Conservation (phyloP, 2,329 filamentous ascomycete species). For the Phoma herbarum region DNA sequence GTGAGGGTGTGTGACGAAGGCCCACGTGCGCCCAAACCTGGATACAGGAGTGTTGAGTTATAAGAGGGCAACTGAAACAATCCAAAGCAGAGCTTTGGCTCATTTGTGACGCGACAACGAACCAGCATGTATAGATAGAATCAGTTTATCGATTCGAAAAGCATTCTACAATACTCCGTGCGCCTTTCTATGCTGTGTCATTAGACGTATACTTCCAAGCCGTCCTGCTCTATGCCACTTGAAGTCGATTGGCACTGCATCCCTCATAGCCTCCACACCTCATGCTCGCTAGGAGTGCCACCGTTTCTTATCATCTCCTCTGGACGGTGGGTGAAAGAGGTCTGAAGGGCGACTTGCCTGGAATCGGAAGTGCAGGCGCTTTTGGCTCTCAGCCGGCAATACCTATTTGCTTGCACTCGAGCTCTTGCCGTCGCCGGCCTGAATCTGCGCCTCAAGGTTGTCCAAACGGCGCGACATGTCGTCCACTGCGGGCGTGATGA, state of each 20-base stretch:
- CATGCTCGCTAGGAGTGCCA: no score
- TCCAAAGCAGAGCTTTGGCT: slow-evolving; percentile 9
- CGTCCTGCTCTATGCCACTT: no score
- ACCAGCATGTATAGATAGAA: slow-evolving; percentile 16
- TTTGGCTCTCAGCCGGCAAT: no score
- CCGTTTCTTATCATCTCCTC: background rate
- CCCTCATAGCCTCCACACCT: no score
- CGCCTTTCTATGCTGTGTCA: slow-evolving; percentile 12
- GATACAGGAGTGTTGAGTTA: slow-evolving; percentile 5
- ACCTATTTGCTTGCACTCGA: slow-evolving; percentile 25
- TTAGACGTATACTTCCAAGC: background rate
- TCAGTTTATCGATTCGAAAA: slow-evolving; percentile 11
- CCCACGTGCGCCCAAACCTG: background rate
- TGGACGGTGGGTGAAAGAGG: background rate
- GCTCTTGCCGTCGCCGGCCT: slow-evolving; percentile 60
- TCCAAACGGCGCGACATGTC: slow-evolving; percentile 91
- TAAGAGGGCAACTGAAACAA: background rate
- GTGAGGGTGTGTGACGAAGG: slow-evolving; percentile 2
- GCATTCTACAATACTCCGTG: slow-evolving; percentile 11
- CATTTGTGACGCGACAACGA: slow-evolving; percentile 8
- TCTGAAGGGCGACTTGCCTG: background rate
- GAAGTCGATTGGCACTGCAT: no score
- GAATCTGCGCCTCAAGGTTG: slow-evolving; percentile 78
- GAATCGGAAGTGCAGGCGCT: background rate
- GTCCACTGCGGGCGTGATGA: slow-evolving; percentile 70